A percentile compares a stretch with the other conserved stretches of the same genome.
Conservation (phyloP, 257 asterid species). For the Scutellaria galericulata region DNA sequence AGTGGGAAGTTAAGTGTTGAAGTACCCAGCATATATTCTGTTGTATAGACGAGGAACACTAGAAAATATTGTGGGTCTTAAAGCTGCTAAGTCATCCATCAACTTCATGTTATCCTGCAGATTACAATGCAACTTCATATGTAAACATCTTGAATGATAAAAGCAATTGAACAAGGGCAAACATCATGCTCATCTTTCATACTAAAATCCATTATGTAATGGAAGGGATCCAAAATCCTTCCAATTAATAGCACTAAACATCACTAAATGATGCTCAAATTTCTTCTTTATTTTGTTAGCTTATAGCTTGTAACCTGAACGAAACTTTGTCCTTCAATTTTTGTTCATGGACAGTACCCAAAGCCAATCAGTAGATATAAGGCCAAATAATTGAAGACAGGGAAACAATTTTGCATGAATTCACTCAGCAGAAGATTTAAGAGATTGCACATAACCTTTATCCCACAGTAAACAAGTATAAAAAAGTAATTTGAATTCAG, state of each 20-base stretch:
- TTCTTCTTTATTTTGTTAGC: conserved; percentile 21
- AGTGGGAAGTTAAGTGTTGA: conserved; percentile 31
- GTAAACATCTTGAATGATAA: conserved; percentile 26
- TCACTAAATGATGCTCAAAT: neutral
- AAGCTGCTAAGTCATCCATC: conserved; percentile 89
- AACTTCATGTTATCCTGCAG: conserved; percentile 90
- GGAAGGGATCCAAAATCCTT: neutral
- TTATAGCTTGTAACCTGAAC: conserved; percentile 6
- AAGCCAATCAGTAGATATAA: conserved; percentile 18
- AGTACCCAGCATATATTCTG: conserved; percentile 98
- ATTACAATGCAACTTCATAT: conserved; percentile 32
- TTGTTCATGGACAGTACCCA: conserved; percentile 5
- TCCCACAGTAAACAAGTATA: neutral
- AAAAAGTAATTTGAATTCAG: conserved; percentile 16
- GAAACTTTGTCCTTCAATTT: conserved; percentile 1
- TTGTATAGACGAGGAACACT: conserved; percentile 99
- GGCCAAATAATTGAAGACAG: conserved; percentile 3
- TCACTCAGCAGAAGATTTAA: conserved; percentile 16
- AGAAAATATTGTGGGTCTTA: conserved; percentile 90
- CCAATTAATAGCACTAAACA: conserved; percentile 12
- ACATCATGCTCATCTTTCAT: conserved; percentile 13
- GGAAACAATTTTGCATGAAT: neutral
- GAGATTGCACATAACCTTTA: conserved; percentile 19
- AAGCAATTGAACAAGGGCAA: conserved; percentile 12
- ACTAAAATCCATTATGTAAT: conserved; percentile 2